Evolutionary conservation across 2,329 filamentous ascomycete genomes (phyloP).

Genomic region (Aspergillus melleus): DNA sequence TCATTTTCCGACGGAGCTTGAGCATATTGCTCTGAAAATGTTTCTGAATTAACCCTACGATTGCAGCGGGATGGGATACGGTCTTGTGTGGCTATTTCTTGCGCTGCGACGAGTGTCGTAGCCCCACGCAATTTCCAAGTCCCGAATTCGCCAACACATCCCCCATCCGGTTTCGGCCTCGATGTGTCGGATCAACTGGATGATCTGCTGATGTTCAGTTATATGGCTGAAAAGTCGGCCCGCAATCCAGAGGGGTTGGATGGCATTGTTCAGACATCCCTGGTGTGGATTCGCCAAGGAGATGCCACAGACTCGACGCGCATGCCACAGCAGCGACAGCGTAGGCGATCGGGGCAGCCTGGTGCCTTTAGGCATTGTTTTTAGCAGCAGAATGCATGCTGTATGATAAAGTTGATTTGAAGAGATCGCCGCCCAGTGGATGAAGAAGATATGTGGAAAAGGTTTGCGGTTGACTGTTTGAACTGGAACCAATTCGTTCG

Average conservation of each 20-base stretch:
- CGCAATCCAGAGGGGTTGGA: constrained; percentile 59
- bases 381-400: constrained; percentile 54
- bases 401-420: constrained; percentile 60
- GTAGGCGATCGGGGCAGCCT: constrained; percentile 17
- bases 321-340: constrained; percentile 55
- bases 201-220: constrained; percentile 45
- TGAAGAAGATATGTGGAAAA: constrained; percentile 48
- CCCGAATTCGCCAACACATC: constrained; percentile 21
- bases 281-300: constrained; percentile 57
- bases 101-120: constrained; percentile 21
- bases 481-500: constrained; percentile 48
- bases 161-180: constrained; percentile 47
- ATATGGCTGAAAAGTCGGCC: constrained; percentile 56
- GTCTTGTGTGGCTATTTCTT: constrained; percentile 2
- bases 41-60: background rate
- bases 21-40: background rate
- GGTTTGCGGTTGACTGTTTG: constrained; percentile 28
- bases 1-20: constrained; percentile 22
- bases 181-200: constrained; percentile 41
- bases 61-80: constrained; percentile 22
- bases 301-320: constrained; percentile 57
- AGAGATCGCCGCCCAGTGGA: constrained; percentile 47
- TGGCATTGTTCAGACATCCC: constrained; percentile 58
- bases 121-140: constrained; percentile 26
- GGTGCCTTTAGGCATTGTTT: constrained; percentile 42